Base-by-base conservation (phyloP, 805 yeast genomes). In the Candida bentonensis region DNA sequence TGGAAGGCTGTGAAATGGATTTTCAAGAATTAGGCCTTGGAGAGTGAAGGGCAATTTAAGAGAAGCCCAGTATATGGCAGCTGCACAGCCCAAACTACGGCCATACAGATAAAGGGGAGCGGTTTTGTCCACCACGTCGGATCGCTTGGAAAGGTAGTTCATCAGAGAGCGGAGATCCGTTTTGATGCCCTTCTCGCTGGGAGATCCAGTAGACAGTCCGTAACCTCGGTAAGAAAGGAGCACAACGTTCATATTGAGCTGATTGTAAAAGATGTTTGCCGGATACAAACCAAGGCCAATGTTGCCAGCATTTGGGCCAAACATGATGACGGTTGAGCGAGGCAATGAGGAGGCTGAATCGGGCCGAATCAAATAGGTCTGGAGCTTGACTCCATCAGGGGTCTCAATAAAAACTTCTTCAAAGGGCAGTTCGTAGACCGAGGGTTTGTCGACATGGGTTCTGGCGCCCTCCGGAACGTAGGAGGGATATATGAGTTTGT, bases 221-320 rank as follows among this genome's bases (percentile, higher is more conserved):
- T 88, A 88, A 0, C 98, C 97, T 53, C 98, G 67, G 61, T 89
- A 89, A 1, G 94, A 84, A 52, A 85, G 82, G 3, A 84, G 76
- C 41, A 89, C 73, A 2, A 87, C 95, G 59, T 88, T 86, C 62
- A 78, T 76, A 13, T 76, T 74, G 60, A 80, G 70, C 30, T 68
- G 63, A 42, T 68, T 63, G 61, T 75, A 83, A 49, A 88, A 77
- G 7, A 80, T 60, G 41, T 78, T 69, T 2, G 83, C 94, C 5
- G 86, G 74, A 1, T 96, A 95, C 41, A 89, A 65, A 23, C 82
- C 79, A 57, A 85, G 86, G 15, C 97, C 97, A 50, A 89, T 89
- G 59, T 92, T 89, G 3, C 97, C 97, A 1, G 96, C 96, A 62
- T 89, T 89, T 3, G 97, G 97, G 42, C 87, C 78, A 43, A 88